Conservation (phyloP, 2,329 filamentous ascomycete species). For the Aspergillus phoenicis region DNA sequence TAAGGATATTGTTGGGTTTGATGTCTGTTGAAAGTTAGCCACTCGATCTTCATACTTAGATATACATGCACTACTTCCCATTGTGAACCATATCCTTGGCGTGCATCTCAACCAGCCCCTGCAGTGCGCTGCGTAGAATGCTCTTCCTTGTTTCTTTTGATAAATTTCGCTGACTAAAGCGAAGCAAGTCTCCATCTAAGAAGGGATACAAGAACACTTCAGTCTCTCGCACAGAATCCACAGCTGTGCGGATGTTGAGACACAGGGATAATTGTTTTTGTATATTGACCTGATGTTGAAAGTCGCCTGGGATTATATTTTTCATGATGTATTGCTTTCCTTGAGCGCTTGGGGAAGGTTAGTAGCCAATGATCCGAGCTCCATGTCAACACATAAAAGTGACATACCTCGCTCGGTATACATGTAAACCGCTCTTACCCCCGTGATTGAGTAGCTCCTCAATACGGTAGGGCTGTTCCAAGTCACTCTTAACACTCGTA, state of each 20-base stretch:
- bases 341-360: no score
- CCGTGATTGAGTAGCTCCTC: slow-evolving; percentile 9
- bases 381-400: no score
- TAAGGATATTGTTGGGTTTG: slow-evolving; percentile 13
- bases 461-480: background rate
- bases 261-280: slow-evolving; percentile 26
- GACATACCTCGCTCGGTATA: slow-evolving; percentile 12
- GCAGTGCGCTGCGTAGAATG: slow-evolving; percentile 25
- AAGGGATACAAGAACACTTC: slow-evolving; percentile 28
- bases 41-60: no score
- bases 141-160: slow-evolving; percentile 15
- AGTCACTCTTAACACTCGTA: background rate
- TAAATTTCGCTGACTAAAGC: slow-evolving; percentile 15
- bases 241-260: slow-evolving; percentile 30
- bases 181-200: slow-evolving; percentile 22
- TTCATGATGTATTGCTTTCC: slow-evolving; percentile 1
- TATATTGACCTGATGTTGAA: slow-evolving; percentile 33
- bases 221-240: slow-evolving; percentile 26
- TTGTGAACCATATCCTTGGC: slow-evolving; percentile 37
- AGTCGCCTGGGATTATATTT: slow-evolving; percentile 33
- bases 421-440: slow-evolving; percentile 6
- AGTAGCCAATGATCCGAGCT: no score
- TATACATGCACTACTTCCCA: slow-evolving; percentile 14
- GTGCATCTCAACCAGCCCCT: slow-evolving; percentile 38
- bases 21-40: slow-evolving; percentile 6